phyloP scores from a whole-genome alignment of 176 grass and related monocot genomes.

The Pontederia crassipes region DNA sequence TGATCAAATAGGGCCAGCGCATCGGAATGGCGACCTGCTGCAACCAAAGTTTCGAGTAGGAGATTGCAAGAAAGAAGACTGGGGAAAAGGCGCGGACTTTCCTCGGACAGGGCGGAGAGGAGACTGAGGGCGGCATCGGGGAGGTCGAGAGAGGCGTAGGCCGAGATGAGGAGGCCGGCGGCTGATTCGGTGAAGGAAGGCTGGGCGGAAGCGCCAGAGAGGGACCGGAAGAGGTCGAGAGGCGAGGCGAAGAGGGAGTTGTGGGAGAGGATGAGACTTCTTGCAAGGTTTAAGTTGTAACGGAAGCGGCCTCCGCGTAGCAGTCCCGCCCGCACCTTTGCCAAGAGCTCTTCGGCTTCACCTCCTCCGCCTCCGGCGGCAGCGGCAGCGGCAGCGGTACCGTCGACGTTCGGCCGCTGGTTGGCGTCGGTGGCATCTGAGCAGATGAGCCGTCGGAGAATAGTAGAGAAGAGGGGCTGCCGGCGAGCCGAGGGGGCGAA shows the following conservation, averaged over 20 bases:
- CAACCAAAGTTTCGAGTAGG: conserved; percentile 40
- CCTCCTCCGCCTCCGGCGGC: background rate
- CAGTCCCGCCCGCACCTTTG: background rate
- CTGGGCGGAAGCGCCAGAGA: conserved; percentile 10
- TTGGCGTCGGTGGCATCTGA: too few relatives aligned
- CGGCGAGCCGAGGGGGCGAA: too few relatives aligned
- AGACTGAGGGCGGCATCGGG: conserved; percentile 31
- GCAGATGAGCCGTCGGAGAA: too few relatives aligned
- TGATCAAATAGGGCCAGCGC: conserved; percentile 27
- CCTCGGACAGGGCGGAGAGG: conserved; percentile 18
- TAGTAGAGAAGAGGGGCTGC: too few relatives aligned
- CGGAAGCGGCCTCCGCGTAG: conserved; percentile 21
- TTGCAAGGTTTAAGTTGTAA: conserved; percentile 25
- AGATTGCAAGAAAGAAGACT: conserved; percentile 43
- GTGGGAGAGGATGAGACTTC: conserved; percentile 28
- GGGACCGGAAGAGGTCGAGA: conserved; percentile 29
- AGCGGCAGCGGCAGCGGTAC: background rate
- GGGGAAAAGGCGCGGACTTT: conserved; percentile 24
- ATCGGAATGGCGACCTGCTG: conserved; percentile 26
- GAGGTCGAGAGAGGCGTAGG: conserved; percentile 20
- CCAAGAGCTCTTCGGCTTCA: background rate
- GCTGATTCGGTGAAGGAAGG: background rate
- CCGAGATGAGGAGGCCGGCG: conserved; percentile 6
- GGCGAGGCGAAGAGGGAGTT: conserved; percentile 11
- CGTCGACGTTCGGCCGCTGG: background rate